phyloP scores from a whole-genome alignment of 2,329 filamentous ascomycete species.

The Apiospora koreana region DNA sequence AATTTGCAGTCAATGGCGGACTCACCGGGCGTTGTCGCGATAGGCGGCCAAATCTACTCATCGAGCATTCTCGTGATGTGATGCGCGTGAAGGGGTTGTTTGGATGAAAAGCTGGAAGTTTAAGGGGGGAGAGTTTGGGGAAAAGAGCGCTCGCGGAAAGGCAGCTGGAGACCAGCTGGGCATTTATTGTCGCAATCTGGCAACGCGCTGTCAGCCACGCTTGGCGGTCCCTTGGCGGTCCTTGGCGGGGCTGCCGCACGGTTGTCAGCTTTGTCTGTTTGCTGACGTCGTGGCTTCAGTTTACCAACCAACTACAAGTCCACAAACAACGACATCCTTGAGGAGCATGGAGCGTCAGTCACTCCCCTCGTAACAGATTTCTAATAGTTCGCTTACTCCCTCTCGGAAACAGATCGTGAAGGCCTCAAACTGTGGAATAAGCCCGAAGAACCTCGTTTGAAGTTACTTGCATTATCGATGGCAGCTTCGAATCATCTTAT shows the following conservation, averaged over 20 bases:
- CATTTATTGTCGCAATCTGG: neutral
- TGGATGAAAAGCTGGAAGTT: neutral
- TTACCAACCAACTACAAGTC: no score
- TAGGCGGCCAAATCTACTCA: constrained; percentile 5
- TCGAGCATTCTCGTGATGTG: neutral
- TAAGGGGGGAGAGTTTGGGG: neutral
- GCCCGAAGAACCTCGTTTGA: no score
- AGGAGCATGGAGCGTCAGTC: no score
- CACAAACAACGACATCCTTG: no score
- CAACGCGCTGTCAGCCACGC: neutral
- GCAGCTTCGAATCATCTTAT: no score
- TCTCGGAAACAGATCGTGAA: no score
- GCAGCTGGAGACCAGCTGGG: constrained; percentile 3
- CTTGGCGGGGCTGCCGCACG: neutral
- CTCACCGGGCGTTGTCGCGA: constrained; percentile 7
- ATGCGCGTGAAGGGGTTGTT: neutral
- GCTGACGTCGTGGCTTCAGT: neutral
- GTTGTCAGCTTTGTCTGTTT: neutral
- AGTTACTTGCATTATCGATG: no score
- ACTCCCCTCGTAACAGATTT: no score
- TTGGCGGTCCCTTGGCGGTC: neutral
- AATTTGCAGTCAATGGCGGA: no score
- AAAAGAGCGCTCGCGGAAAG: neutral
- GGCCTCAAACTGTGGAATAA: no score
- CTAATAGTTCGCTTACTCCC: no score